Percentiles rank a stretch among this genome's conserved stretches.
Conservation (phyloP, 768 basidiomycete species). For the Melanogaster broomeanus region DNA sequence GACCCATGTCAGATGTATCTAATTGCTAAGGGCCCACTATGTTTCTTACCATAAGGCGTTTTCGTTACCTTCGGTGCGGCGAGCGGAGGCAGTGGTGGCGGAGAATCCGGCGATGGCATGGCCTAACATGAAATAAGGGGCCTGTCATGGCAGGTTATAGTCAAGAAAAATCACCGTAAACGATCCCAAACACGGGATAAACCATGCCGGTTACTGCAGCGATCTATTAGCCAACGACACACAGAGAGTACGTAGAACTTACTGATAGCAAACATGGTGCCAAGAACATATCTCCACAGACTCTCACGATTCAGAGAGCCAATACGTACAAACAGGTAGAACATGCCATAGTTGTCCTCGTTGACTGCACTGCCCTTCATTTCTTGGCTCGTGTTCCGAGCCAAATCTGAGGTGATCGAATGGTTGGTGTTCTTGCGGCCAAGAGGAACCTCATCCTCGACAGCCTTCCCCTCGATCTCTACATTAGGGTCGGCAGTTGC, state of each 20-base stretch:
- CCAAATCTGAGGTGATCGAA: slow-evolving; percentile 70
- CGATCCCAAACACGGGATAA: slow-evolving; percentile 72
- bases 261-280: slow-evolving; percentile 53
- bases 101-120: slow-evolving; percentile 64
- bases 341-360: slow-evolving; percentile 44
- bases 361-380: slow-evolving; percentile 29
- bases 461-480: slow-evolving; percentile 58
- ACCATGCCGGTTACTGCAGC: slow-evolving; percentile 55
- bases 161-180: slow-evolving; percentile 44
- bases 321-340: slow-evolving; percentile 72
- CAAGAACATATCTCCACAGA: slow-evolving; percentile 61
- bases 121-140: slow-evolving; percentile 34
- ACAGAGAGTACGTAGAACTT: slow-evolving; percentile 2
- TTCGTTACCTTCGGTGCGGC: slow-evolving; percentile 61
- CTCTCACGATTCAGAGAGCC: slow-evolving; percentile 60
- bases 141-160: not conserved
- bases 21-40: slow-evolving; percentile 1
- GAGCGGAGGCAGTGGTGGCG: slow-evolving; percentile 34
- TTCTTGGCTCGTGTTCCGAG: slow-evolving; percentile 48
- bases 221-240: not conserved
- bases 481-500: slow-evolving; percentile 30
- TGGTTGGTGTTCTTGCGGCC: slow-evolving; percentile 40
- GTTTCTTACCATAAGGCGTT: slow-evolving; percentile 62
- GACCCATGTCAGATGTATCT: slow-evolving; percentile 11
- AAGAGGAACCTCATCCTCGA: slow-evolving; percentile 63